Base-by-base conservation (phyloP, 257 asterid species). In the Gentiana straminea region DNA sequence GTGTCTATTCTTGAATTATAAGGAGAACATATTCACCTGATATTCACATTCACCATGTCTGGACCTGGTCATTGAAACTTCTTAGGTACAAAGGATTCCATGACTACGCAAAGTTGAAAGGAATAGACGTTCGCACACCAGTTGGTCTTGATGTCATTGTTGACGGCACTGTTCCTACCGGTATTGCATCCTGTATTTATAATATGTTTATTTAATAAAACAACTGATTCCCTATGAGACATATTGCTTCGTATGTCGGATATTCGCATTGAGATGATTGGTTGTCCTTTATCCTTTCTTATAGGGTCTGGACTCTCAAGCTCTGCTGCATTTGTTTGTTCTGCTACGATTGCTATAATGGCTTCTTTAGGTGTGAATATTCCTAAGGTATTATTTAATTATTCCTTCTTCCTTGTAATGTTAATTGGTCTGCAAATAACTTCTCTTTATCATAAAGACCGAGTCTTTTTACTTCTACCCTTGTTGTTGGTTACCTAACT, bases 271-370 rank as follows among this genome's bases (percentile, higher is more conserved):
- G 32, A 7, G 49, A 41, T 45, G 10, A 54, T 58, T 46, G 10
- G 6, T 13, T 13, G 2, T 41, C 44, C 5, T 33, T 36, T 51
- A 35, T 45, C 46, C 37, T 38, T 58, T 67, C 43, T 8, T 72
- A 55, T 69, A 92, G 97, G 97, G 44, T 92, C 99, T 61, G 99
- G 99, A 53, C 75, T 92, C 55, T 92, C 99, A 32, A 92, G 99
- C 79, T 92, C 99, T 67, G 97, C 99, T 60, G 97, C 97, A 56
- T 85, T 92, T 76, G 99, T 88, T 65, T 92, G 99, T 82, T 88
- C 95, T 45, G 68, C 99, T 46, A 85, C 95, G 44, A 92, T 92
- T 51, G 93, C 95, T 56, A 78, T 92, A 66, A 88, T 92, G 97
- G 93, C 97, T 65, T 81, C 78, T 37, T 53, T 81, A 13, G 97